phyloP scores from a whole-genome alignment of 1,284 basidiomycete species.

The Sporisorium graminicola region DNA sequence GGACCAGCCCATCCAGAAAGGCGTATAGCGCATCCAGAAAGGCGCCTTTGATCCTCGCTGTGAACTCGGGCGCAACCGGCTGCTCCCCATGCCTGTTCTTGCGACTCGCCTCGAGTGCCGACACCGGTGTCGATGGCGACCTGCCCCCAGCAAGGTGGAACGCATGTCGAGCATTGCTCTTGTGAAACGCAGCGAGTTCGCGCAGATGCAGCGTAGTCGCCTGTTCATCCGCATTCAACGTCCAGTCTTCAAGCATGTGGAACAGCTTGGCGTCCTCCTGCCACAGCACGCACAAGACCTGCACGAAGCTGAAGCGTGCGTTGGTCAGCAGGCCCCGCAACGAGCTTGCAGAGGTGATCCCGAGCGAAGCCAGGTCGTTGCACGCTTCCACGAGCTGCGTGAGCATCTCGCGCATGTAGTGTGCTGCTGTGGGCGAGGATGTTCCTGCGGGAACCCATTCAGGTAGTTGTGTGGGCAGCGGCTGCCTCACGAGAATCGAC shows the following conservation, averaged over 20 bases:
- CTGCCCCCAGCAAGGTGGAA: constrained; percentile 87
- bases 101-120: constrained; percentile 28
- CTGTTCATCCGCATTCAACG: constrained; percentile 73
- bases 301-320: constrained; percentile 87
- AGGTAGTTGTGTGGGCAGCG: constrained; percentile 72
- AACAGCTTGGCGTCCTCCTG: constrained; percentile 85
- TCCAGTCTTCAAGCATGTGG: constrained; percentile 88
- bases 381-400: constrained; percentile 87
- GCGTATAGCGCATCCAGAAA: constrained; percentile 90
- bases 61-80: constrained; percentile 54
- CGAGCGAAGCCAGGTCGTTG: constrained; percentile 83
- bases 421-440: constrained; percentile 84
- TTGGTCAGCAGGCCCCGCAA: constrained; percentile 81
- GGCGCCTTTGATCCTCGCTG: constrained; percentile 81
- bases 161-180: constrained; percentile 81
- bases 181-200: constrained; percentile 85
- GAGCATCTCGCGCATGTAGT: constrained; percentile 83
- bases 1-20: constrained; percentile 88
- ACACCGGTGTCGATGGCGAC: constrained; percentile 12
- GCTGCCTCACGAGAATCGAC: constrained; percentile 76
- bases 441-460: constrained; percentile 81
- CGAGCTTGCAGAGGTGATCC: constrained; percentile 77
- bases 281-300: constrained; percentile 85
- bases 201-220: constrained; percentile 75
- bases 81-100: constrained; percentile 22